Base-by-base conservation (phyloP, 2,329 filamentous ascomycete genomes). In the Ophiocordyceps unilateralis region DNA sequence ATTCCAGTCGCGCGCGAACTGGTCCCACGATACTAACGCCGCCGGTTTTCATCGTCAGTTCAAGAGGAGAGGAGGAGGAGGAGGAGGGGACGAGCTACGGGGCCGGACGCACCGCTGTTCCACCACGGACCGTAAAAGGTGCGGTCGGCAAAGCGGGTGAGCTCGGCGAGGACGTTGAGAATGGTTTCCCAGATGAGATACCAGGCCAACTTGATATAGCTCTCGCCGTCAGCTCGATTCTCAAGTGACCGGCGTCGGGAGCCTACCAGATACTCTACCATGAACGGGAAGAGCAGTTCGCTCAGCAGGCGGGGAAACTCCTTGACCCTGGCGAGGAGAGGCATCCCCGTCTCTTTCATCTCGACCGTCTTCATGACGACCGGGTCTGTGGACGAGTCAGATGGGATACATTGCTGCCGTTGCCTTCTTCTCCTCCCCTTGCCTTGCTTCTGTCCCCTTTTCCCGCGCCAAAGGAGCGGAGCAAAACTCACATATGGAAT, bases 1-100 rank as follows among this genome's bases (percentile, higher is more conserved):
- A 55, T 88, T 88, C 83, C 83, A 88, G 55, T 86, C 81, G 34
- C 83, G 69, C 4, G 83, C 82, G 52, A 83, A 89, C 54, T 86
- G 78, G 52, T 87, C 81, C 74, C 78, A 85, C 0, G 72, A 74
- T 3, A 73, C 68, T 67, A 20, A 12, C 2, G 7, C 26, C 3
- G 19, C 19, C 19, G 12, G 22, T 5, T n/a, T 24, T 38, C 21
- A n/a, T 6, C 6, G 26, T 5, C 12, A 19, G 37, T 20, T 21
- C 14, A 15, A 36, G 7, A 15, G 3, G 19, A 15, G 2, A 9
- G 5, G 9, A 4, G 10, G 9, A 4, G 37, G 17, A 8, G 15
- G 8, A 5, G 4, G 5, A 17, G 6, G 32, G 15, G n/a, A 8
- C 5, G 32, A 34, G 32, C 6, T 9, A 8, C 5, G 15, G 15